Evolutionary conservation across 73 alveolate species (phyloP).

Genomic region (Blepharisma stoltei): DNA sequence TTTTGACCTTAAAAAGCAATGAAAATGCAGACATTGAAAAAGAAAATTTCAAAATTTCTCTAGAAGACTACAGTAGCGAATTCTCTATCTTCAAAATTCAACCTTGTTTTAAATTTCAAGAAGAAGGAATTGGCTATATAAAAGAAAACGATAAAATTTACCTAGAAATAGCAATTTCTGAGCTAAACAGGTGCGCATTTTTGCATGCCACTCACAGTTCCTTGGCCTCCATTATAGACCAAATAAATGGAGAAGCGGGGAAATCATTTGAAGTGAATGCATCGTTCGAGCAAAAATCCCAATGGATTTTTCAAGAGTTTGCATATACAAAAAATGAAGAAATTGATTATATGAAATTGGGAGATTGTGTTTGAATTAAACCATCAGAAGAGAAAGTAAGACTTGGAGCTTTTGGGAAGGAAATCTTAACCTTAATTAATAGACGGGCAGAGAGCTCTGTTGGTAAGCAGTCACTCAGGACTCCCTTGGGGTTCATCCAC

Average conservation of each 20-base stretch:
- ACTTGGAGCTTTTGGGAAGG: not conserved
- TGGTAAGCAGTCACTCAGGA: too few species aligned
- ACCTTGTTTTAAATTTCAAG: constrained; percentile 30
- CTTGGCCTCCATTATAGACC: too few species aligned
- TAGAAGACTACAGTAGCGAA: constrained; percentile 42
- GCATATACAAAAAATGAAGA: not conserved
- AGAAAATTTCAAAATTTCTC: constrained; percentile 42
- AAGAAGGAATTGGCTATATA: constrained; percentile 23
- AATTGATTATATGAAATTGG: not conserved
- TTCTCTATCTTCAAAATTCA: constrained; percentile 35
- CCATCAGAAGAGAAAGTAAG: constrained; percentile 15
- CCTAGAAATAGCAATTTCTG: constrained; percentile 19
- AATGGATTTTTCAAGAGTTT: constrained; percentile 1
- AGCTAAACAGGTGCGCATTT: not conserved
- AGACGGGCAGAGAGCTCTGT: too few species aligned
- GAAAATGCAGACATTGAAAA: constrained; percentile 42
- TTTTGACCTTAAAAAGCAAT: constrained; percentile 6
- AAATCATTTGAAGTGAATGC: constrained; percentile 24
- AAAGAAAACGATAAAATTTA: not conserved
- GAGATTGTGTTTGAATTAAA: constrained; percentile 23
- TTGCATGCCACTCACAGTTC: not conserved
- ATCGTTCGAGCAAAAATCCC: constrained; percentile 23
- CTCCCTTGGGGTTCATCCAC: too few species aligned
- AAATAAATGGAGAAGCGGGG: too few species aligned
- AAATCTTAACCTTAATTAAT: too few species aligned